Conservation (phyloP, 2,329 filamentous ascomycete genomes). For the Colletotrichum abscissum region DNA sequence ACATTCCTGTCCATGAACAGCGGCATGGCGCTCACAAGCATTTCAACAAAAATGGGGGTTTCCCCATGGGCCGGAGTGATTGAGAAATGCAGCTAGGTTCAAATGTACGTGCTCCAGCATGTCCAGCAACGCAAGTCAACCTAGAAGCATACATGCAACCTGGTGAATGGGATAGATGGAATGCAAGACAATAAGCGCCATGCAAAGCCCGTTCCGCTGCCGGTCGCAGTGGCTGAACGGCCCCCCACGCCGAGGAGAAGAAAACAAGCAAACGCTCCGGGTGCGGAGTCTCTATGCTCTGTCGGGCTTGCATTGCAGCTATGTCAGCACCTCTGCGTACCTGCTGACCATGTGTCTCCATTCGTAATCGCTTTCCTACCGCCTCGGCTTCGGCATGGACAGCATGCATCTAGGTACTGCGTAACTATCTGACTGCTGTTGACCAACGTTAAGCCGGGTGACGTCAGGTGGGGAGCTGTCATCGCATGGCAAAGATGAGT, state of each 20-base stretch:
- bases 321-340: neutral
- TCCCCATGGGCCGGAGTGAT: constrained; percentile 11
- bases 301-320: neutral
- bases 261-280: neutral
- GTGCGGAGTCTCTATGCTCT: neutral
- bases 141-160: neutral
- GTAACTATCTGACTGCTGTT: neutral
- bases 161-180: neutral
- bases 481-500: constrained; percentile 5
- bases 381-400: neutral
- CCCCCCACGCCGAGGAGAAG: neutral
- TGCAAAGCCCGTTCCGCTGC: neutral
- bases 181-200: neutral
- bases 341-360: neutral
- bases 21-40: neutral
- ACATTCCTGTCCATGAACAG: constrained; percentile 7
- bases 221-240: neutral
- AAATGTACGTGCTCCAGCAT: neutral
- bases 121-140: neutral
- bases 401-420: neutral
- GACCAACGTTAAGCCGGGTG: neutral
- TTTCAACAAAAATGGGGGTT: constrained; percentile 14
- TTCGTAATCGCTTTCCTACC: neutral
- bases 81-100: constrained; percentile 12
- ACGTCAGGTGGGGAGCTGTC: constrained; percentile 15